phyloP scores from a whole-genome alignment of 768 basidiomycete species.

The Termitomyces eurrhizus region DNA sequence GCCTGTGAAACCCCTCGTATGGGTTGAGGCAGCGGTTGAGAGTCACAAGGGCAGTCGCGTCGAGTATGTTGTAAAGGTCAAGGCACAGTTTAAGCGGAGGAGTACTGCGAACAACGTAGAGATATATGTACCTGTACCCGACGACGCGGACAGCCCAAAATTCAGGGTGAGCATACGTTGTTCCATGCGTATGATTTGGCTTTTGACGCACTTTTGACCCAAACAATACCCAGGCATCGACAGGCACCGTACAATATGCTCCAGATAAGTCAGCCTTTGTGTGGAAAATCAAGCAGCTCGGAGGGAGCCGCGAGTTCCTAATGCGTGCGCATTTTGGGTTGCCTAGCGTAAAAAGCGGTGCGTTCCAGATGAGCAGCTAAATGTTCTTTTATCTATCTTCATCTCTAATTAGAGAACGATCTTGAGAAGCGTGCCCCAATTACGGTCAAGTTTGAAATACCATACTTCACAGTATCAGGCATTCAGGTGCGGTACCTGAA shows the following conservation, averaged over 20 bases:
- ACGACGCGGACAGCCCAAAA: slow-evolving; percentile 97
- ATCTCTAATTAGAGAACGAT: slow-evolving; percentile 51
- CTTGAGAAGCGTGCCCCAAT: slow-evolving; percentile 90
- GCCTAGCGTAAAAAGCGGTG: slow-evolving; percentile 88
- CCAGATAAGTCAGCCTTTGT: slow-evolving; percentile 98
- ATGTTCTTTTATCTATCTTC: background rate
- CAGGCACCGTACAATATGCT: slow-evolving; percentile 93
- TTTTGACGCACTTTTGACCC: background rate
- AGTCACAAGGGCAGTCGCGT: slow-evolving; percentile 90
- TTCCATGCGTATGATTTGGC: background rate
- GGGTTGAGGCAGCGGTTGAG: slow-evolving; percentile 97
- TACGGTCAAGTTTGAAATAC: slow-evolving; percentile 96
- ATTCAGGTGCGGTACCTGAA: slow-evolving; percentile 98
- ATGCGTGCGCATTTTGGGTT: slow-evolving; percentile 99
- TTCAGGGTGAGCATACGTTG: slow-evolving; percentile 65
- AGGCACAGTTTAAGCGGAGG: slow-evolving; percentile 96
- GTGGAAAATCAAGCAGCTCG: slow-evolving; percentile 99
- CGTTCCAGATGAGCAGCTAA: slow-evolving; percentile 23
- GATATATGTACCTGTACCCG: slow-evolving; percentile 97
- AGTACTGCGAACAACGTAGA: slow-evolving; percentile 99
- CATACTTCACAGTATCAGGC: slow-evolving; percentile 96
- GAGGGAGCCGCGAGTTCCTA: slow-evolving; percentile 92
- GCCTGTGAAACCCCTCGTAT: slow-evolving; percentile 94
- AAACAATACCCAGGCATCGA: slow-evolving; percentile 63
- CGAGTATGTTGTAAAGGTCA: slow-evolving; percentile 94